These are phyloP conservation scores for Rhazya stricta DNA, from an alignment of 257 asterid genomes.

Conservation along the genomic window DNA sequence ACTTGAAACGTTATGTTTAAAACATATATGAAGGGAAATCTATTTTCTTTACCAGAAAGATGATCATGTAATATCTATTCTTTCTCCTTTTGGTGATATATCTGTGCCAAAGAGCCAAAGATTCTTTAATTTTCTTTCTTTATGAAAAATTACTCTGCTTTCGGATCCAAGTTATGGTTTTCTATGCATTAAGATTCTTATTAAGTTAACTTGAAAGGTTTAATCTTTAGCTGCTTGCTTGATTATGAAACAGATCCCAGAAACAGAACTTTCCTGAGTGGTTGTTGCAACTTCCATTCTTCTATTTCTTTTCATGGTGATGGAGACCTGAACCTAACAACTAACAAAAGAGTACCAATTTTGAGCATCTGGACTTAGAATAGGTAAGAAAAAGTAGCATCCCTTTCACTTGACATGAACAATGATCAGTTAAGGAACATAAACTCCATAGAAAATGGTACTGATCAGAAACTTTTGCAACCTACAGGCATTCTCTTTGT, in stretches of 20 bases:
- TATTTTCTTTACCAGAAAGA: neutral
- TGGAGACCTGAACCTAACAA: too few relatives aligned
- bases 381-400: too few relatives aligned
- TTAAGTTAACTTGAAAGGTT: neutral
- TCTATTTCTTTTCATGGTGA: too few relatives aligned
- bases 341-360: too few relatives aligned
- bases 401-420: too few relatives aligned
- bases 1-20: slow-evolving; percentile 43
- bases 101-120: neutral
- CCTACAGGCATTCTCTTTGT: neutral
- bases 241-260: too few relatives aligned
- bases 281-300: too few relatives aligned
- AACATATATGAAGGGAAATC: neutral
- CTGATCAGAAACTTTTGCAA: neutral
- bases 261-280: too few relatives aligned
- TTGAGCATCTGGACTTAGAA: too few relatives aligned
- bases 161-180: neutral
- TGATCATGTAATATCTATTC: neutral
- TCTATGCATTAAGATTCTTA: neutral
- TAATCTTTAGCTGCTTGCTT: too few relatives aligned
- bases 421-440: too few relatives aligned
- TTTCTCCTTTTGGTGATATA: neutral
- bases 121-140: neutral
- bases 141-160: neutral
- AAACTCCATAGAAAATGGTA: too few relatives aligned